A percentile compares a stretch with the other conserved stretches of the same genome.
These are phyloP conservation scores for Cutaneotrichosporon dermatis DNA, from an alignment of 1,284 basidiomycete genomes.

Conservation along the genomic window DNA sequence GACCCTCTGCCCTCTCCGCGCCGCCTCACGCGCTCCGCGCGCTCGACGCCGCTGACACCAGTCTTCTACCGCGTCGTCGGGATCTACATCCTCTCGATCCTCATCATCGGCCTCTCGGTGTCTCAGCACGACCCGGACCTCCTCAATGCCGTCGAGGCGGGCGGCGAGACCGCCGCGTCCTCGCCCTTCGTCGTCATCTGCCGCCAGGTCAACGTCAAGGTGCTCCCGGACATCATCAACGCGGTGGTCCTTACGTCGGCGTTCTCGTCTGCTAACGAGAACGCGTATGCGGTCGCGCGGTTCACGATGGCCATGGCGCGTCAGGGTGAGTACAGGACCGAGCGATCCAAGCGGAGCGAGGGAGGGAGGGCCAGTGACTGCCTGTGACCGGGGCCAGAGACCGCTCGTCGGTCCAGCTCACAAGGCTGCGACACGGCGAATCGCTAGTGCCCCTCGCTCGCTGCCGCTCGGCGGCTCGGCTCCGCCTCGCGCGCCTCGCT, in stretches of 20 bases:
- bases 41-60: neutral
- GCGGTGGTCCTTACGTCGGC: slow-evolving; percentile 61
- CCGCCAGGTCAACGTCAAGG: slow-evolving; percentile 64
- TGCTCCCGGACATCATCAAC: slow-evolving; percentile 61
- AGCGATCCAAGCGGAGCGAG: too few species aligned
- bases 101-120: slow-evolving; percentile 43
- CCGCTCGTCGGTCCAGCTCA: too few species aligned
- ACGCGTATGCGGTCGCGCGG: slow-evolving; percentile 33
- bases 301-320: slow-evolving; percentile 50
- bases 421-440: too few species aligned
- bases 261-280: slow-evolving; percentile 29
- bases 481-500: neutral
- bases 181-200: slow-evolving; percentile 74
- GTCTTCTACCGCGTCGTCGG: slow-evolving; percentile 65
- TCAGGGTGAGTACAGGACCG: slow-evolving; percentile 26
- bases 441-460: too few species aligned
- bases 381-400: too few species aligned
- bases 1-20: too few species aligned
- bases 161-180: slow-evolving; percentile 57
- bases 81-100: slow-evolving; percentile 54
- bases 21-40: too few species aligned
- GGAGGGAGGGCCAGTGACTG: too few species aligned
- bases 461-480: too few species aligned
- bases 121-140: slow-evolving; percentile 37
- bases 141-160: slow-evolving; percentile 55